Conservation (phyloP, 768 basidiomycete species). For the Candolleomyces eurysporus region DNA sequence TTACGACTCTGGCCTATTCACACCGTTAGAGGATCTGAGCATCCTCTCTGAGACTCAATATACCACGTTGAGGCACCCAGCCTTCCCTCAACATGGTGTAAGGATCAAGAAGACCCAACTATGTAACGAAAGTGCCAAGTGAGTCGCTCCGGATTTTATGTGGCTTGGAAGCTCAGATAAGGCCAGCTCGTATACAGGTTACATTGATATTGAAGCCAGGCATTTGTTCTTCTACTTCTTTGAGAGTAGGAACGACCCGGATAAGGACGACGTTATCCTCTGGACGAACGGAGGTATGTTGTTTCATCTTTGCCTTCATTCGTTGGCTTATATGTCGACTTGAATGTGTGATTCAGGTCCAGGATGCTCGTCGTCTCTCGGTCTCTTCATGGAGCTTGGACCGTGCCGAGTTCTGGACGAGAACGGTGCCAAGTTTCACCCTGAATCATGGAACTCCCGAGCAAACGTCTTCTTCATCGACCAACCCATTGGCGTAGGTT, state of each 20-base stretch:
- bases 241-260: constrained; percentile 63
- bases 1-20: constrained; percentile 32
- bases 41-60: constrained; percentile 32
- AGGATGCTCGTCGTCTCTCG: constrained; percentile 6
- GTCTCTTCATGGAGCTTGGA: constrained; percentile 27
- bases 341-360: background rate
- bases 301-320: constrained; percentile 23
- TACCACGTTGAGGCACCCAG: constrained; percentile 41
- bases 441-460: constrained; percentile 69
- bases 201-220: constrained; percentile 62
- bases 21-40: constrained; percentile 31
- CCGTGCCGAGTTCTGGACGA: constrained; percentile 65
- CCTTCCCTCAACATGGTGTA: constrained; percentile 49
- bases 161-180: background rate
- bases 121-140: constrained; percentile 58
- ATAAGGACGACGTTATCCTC: constrained; percentile 62
- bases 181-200: constrained; percentile 57
- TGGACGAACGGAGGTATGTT: constrained; percentile 50
- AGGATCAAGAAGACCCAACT: constrained; percentile 59
- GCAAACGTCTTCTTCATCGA: constrained; percentile 65
- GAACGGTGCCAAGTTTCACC: constrained; percentile 53
- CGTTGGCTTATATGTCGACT: no score
- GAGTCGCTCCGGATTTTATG: background rate
- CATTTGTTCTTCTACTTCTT: constrained; percentile 81
- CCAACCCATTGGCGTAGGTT: constrained; percentile 61